These are phyloP conservation scores for Adenanthera pavonina DNA, from an alignment of 306 rosid genomes.

Conservation along the genomic window DNA sequence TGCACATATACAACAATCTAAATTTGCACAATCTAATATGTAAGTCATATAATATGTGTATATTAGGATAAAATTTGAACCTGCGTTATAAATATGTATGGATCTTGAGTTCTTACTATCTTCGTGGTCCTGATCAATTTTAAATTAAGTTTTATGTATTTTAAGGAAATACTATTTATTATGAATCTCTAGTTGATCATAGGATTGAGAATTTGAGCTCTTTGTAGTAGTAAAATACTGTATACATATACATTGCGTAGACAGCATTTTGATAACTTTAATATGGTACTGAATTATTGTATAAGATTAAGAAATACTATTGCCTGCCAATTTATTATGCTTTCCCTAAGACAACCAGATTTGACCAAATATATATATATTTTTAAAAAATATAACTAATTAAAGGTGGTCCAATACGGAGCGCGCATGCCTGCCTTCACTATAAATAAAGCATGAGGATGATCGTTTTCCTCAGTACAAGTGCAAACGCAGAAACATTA, in stretches of 20 bases:
- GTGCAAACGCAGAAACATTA: slow-evolving; percentile 19
- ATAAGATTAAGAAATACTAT: too few species aligned
- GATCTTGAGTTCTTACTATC: too few species aligned
- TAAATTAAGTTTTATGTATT: too few species aligned
- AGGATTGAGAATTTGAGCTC: too few species aligned
- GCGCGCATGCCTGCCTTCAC: slow-evolving; percentile 25
- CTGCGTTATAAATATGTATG: too few species aligned
- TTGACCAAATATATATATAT: slow-evolving; percentile 36
- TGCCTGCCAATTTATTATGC: neutral
- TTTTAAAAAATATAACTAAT: neutral
- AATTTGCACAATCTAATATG: too few species aligned
- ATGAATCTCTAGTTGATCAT: neutral
- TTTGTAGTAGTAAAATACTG: too few species aligned
- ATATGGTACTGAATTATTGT: neutral
- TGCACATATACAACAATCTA: too few species aligned
- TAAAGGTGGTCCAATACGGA: slow-evolving; percentile 38
- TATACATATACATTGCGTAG: neutral
- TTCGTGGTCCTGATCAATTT: too few species aligned
- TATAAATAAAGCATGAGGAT: slow-evolving; percentile 44
- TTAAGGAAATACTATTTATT: neutral
- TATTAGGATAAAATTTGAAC: too few species aligned
- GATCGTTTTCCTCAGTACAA: slow-evolving; percentile 23
- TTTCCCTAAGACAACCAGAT: slow-evolving; percentile 10
- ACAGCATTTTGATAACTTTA: neutral
- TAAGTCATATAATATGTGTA: too few species aligned